Evolutionary conservation across 495 filamentous ascomycete genomes (phyloP).

Genomic region (Lasiosphaeria hispida): DNA sequence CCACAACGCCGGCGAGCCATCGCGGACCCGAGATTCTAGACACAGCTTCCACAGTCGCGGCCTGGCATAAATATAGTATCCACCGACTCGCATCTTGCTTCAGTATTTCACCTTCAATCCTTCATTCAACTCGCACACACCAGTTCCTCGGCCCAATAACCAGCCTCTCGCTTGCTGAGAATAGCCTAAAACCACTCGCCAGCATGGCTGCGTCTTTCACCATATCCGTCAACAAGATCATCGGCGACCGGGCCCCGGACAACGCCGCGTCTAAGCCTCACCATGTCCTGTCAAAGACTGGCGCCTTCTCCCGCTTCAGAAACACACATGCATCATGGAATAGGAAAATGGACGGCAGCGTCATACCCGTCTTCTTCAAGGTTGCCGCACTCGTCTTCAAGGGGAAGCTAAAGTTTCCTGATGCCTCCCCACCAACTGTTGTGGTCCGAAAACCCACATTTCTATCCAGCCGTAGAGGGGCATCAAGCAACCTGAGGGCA

Average conservation of each 20-base stretch:
- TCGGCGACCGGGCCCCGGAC: constrained; percentile 3
- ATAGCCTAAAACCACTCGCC: not conserved
- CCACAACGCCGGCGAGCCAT: too few relatives aligned
- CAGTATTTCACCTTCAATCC: too few relatives aligned
- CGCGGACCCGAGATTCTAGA: too few relatives aligned
- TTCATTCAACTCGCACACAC: too few relatives aligned
- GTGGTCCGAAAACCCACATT: constrained; percentile 59
- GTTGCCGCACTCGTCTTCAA: too few relatives aligned
- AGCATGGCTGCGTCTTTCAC: not conserved
- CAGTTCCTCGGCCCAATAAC: not conserved
- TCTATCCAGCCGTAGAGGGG: constrained; percentile 52
- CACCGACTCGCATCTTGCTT: too few relatives aligned
- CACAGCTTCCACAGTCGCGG: too few relatives aligned
- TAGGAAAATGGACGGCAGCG: too few relatives aligned
- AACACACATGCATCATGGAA: not conserved
- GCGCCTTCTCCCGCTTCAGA: not conserved
- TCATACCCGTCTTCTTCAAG: too few relatives aligned
- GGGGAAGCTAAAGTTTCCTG: too few relatives aligned
- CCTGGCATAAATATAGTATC: too few relatives aligned
- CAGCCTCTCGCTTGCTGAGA: not conserved
- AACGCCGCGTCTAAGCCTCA: constrained; percentile 17
- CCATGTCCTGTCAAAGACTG: constrained; percentile 10
- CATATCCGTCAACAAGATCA: constrained; percentile 17
- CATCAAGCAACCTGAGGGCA: constrained; percentile 62
- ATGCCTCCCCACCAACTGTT: not conserved